These are phyloP conservation scores for Phyllosticta citriasiana DNA, from an alignment of 2,329 filamentous ascomycete species.

Conservation along the genomic window DNA sequence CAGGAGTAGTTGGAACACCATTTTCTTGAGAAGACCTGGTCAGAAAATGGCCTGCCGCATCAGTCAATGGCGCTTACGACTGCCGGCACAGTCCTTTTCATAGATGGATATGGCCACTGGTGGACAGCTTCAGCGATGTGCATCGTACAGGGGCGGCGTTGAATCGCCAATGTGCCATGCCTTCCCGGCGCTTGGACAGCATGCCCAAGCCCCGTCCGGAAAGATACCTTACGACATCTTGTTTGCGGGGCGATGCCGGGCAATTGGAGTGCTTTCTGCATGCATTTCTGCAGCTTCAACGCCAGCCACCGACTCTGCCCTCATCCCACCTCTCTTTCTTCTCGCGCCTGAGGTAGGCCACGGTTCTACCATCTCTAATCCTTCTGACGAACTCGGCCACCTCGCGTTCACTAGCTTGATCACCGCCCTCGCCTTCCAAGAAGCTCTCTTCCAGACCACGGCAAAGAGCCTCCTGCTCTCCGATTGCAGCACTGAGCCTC, in stretches of 20 bases:
- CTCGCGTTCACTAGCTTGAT: constrained; percentile 64
- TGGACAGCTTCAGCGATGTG: neutral
- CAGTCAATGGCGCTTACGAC: neutral
- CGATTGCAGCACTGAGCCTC: constrained; percentile 62
- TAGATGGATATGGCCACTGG: neutral
- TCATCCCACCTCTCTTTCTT: constrained; percentile 93
- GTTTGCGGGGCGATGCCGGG: neutral
- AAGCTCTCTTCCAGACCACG: constrained; percentile 87
- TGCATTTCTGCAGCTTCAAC: constrained; percentile 25
- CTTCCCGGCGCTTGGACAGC: neutral
- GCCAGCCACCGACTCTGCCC: constrained; percentile 87
- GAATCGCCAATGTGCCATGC: neutral
- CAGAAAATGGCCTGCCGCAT: neutral
- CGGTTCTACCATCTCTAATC: constrained; percentile 69
- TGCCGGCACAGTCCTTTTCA: neutral
- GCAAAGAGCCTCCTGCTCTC: constrained; percentile 75
- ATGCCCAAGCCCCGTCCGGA: neutral
- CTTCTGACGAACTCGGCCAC: constrained; percentile 73
- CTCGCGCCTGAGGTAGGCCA: constrained; percentile 72
- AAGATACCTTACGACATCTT: neutral
- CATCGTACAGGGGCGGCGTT: neutral
- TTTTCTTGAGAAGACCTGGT: neutral
- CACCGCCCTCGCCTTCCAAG: constrained; percentile 49
- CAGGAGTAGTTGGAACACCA: neutral
- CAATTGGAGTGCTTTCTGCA: neutral